These are phyloP conservation scores for Botryotinia convoluta DNA, from an alignment of 2,329 filamentous ascomycete species.

Conservation along the genomic window DNA sequence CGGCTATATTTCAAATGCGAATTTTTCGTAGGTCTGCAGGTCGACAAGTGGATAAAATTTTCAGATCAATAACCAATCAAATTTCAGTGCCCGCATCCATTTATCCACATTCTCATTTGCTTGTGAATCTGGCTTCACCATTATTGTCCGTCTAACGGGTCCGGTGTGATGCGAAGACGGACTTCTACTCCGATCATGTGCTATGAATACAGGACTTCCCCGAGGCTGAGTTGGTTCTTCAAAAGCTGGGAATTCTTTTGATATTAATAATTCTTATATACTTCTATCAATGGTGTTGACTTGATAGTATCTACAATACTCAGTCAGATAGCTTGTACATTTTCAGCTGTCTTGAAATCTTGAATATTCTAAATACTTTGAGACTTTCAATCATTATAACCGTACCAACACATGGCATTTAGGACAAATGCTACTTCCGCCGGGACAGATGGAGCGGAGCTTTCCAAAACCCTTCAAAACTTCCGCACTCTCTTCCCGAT, in stretches of 20 bases:
- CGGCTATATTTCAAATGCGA: slow-evolving; percentile 11
- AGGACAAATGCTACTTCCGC: not conserved
- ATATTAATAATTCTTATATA: too few species aligned
- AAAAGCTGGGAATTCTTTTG: not conserved
- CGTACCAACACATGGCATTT: not conserved
- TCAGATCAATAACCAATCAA: not conserved
- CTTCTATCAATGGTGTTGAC: not conserved
- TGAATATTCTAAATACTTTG: not conserved
- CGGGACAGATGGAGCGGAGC: not conserved
- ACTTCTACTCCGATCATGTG: not conserved
- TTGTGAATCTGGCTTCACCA: not conserved
- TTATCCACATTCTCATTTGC: not conserved
- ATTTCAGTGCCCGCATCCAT: not conserved
- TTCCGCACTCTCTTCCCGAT: not conserved
- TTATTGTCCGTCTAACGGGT: not conserved
- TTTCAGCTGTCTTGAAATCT: not conserved
- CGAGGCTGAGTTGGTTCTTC: not conserved
- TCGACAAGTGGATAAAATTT: not conserved
- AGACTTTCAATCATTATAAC: not conserved
- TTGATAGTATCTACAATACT: not conserved
- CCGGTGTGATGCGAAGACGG: not conserved
- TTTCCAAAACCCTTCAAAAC: not conserved
- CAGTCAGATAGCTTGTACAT: not conserved
- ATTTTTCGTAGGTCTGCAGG: slow-evolving; percentile 19
- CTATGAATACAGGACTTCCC: not conserved